Base-by-base conservation (phyloP, 331 rosid genomes). In the Acacia concinna region DNA sequence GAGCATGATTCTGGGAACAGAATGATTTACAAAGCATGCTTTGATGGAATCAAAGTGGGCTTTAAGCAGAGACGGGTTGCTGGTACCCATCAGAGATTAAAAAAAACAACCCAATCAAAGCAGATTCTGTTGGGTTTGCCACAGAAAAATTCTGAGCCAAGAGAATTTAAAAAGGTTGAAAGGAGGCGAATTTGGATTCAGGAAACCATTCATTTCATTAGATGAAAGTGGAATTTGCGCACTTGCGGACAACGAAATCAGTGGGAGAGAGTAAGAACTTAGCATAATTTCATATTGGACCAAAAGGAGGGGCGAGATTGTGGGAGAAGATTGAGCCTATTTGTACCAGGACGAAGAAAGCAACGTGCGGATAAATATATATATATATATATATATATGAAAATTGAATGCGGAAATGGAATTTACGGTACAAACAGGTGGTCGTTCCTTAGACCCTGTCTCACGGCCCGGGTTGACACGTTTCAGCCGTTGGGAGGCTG, bases 31-130 rank as follows among this genome's bases (percentile, higher is more conserved):
- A 14, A 78, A 68, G 46, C 70, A 73, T 32, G 76, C 66, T 7
- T 51, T 71, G 79, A 78, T 41, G 2, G 81, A 82, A 73, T 73
- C 79, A 13, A 86, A 52, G 57, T 69, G 82, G 79, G 84, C 65
- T 78, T 72, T 82, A 25, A 88, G 83, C 71, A 76, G 62, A 38
- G 74, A 46, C 57, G 83, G 70, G 44, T 83, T 85, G 73, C 76
- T 85, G 64, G 87, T 13, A 73, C 79, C 92, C 91, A 85, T 88
- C 85, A 62, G 28, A 28, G 74, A 64, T 54, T 2, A 56, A 74
- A 65, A 63, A 51, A 37, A 13, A 52, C 65, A 64, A 64, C 43
- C 52, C 56, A 41, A 77, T 66, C 41, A 81, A 80, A 77, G 28
- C 77, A 70, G 47, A 0, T 69, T 38, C 31, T 44, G 25, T 4